Conservation (phyloP, 768 basidiomycete species). For the Dioszegia aurantiaca region DNA sequence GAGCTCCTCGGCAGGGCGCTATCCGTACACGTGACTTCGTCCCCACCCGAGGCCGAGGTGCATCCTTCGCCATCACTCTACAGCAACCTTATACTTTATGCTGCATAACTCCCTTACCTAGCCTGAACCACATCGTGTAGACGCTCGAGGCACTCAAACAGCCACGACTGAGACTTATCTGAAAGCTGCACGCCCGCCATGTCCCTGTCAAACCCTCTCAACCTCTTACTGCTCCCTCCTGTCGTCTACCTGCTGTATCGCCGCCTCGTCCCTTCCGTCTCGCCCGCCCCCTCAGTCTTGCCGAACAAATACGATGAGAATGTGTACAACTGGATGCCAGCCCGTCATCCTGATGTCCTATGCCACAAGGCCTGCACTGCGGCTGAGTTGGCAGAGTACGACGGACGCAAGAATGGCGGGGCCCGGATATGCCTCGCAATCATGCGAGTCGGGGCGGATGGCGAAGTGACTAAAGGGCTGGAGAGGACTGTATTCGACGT, state of each 20-base stretch:
- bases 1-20: background rate
- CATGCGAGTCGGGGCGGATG: slow-evolving; percentile 64
- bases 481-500: slow-evolving; percentile 79
- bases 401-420: slow-evolving; percentile 57
- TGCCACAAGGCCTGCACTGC: slow-evolving; percentile 77
- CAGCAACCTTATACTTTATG: no score
- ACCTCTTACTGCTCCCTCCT: slow-evolving; percentile 39
- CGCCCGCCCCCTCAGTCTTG: slow-evolving; percentile 26
- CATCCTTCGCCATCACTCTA: no score
- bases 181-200: slow-evolving; percentile 15
- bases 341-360: slow-evolving; percentile 71
- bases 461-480: slow-evolving; percentile 65
- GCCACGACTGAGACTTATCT: no score
- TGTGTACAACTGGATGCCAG: slow-evolving; percentile 90
- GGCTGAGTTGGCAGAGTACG: slow-evolving; percentile 61
- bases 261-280: slow-evolving; percentile 65
- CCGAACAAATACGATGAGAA: slow-evolving; percentile 59
- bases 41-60: slow-evolving; percentile 1
- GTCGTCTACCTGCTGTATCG: slow-evolving; percentile 40
- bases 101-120: no score
- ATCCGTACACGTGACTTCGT: background rate
- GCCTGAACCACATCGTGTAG: no score
- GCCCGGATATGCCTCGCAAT: slow-evolving; percentile 80
- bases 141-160: no score
- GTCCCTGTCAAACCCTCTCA: slow-evolving; percentile 43